Conservation (phyloP, 257 asterid species). For the Ilex asprella region DNA sequence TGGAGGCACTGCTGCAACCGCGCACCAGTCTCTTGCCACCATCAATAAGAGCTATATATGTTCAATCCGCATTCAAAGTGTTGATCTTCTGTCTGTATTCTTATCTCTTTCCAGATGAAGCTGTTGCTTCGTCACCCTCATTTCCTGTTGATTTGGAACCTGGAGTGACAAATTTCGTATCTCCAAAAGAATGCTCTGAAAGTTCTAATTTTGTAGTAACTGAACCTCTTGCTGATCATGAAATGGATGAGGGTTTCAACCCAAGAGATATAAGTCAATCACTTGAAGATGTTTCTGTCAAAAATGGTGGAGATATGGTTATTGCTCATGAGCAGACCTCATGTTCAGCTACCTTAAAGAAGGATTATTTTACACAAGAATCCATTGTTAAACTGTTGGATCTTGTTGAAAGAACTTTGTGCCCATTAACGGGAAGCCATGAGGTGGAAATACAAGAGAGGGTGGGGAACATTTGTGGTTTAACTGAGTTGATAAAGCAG, state of each 20-base stretch:
- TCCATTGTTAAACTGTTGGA: conserved; percentile 45
- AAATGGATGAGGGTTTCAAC: conserved; percentile 32
- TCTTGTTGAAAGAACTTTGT: conserved; percentile 60
- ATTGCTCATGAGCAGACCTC: conserved; percentile 24
- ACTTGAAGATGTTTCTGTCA: conserved; percentile 14
- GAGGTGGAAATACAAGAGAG: conserved; percentile 91
- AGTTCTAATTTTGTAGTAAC: conserved; percentile 23
- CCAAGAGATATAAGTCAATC: conserved; percentile 16
- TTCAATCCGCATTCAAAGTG: conserved; percentile 77
- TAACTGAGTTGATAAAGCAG: conserved; percentile 53
- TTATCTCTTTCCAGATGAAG: conserved; percentile 41
- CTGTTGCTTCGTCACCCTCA: conserved; percentile 25
- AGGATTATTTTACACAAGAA: conserved; percentile 35
- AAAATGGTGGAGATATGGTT: conserved; percentile 23
- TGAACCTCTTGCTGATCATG: conserved; percentile 33
- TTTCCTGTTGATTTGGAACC: neutral
- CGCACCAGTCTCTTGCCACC: conserved; percentile 71
- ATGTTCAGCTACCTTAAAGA: conserved; percentile 21
- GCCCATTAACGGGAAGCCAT: conserved; percentile 58
- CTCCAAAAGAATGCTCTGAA: conserved; percentile 21
- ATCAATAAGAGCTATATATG: conserved; percentile 66
- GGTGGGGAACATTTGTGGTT: conserved; percentile 68
- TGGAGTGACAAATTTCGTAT: conserved; percentile 24
- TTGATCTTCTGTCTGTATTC: conserved; percentile 51
- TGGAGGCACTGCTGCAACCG: conserved; percentile 90